Evolutionary conservation across 1,139 yeast species (phyloP).

Genomic region (Petasospora rhodanensis): DNA sequence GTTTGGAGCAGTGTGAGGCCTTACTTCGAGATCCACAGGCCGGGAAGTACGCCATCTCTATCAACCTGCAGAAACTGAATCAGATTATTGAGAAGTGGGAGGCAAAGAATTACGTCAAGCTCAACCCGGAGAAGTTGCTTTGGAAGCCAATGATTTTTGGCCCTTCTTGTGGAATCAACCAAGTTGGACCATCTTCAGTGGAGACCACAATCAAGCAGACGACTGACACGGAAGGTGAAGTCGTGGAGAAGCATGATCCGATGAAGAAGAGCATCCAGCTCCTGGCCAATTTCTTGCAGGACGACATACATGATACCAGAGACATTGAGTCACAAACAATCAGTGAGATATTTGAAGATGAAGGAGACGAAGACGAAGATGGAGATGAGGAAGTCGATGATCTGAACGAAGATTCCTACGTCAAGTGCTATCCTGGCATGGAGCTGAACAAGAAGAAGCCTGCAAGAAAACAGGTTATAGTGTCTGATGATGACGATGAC

Average conservation of each 20-base stretch:
- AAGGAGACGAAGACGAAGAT: conserved; percentile 14
- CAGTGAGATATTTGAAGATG: conserved; percentile 30
- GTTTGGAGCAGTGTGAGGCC: conserved; percentile 71
- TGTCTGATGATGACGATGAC: conserved; percentile 16
- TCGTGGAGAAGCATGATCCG: conserved; percentile 25
- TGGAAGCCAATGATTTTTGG: conserved; percentile 88
- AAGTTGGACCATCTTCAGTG: conserved; percentile 27
- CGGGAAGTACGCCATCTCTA: conserved; percentile 47
- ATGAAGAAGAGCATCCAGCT: conserved; percentile 49
- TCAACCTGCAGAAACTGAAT: conserved; percentile 45
- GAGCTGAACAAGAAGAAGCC: conserved; percentile 13
- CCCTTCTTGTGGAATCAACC: conserved; percentile 71
- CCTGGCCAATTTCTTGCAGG: conserved; percentile 53
- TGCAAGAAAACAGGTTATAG: conserved; percentile 10
- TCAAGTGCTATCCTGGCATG: conserved; percentile 31
- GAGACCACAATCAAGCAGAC: conserved; percentile 20
- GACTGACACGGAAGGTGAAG: conserved; percentile 2
- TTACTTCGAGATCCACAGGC: conserved; percentile 38
- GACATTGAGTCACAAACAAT: conserved; percentile 51
- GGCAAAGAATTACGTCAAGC: conserved; percentile 45
- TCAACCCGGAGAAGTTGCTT: conserved; percentile 50
- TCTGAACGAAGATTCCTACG: conserved; percentile 9
- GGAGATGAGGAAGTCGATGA: conserved; percentile 20
- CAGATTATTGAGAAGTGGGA: conserved; percentile 49
- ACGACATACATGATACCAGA: conserved; percentile 60